Evolutionary conservation across 108 stramenopile species (phyloP), one percentile per base, ranked within the genome.

Genomic region (Cyclotella atomus): DNA sequence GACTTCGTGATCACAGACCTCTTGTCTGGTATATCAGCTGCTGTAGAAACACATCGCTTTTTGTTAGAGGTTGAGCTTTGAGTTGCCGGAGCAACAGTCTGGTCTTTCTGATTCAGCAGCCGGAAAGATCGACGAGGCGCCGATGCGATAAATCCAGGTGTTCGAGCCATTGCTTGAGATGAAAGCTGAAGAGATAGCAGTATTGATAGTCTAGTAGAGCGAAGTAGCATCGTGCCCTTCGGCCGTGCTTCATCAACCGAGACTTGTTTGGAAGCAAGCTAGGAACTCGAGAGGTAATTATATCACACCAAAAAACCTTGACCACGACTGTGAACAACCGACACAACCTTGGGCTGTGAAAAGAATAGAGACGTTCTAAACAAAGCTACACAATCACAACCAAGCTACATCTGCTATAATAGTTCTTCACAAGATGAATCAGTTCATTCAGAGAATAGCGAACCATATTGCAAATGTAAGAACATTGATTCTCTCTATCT

Each of bases 401-500:
- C n/a, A n/a, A n/a, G n/a, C n/a, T n/a, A n/a, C n/a, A n/a, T n/a
- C n/a, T n/a, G n/a, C n/a, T n/a, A n/a, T n/a, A n/a, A 55, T 55
- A 25, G 8, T 6, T 44, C 16, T 34, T 8, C n/a, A 1, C 45
- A 56, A 16, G 3, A 73, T 73, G 72, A 73, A 73, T 32, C 89
- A 91, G 80, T 94, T 94, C 62, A 59, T 94, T 49, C 87, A 89
- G 59, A 47, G 92, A 20, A 81, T 94, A 14, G 90, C 79, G 25
- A 91, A 91, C 68, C 89, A 88, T 54, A 76, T 94, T 12, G 92
- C 90, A 23, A 94, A 94, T 75, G 84, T 83, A 33, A 75, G 82
- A 68, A 52, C 59, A 17, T n/a, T 0, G 19, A 14, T 4, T 25
- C 17, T 43, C n/a, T 54, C n/a, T 33, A 35, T 0, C 21, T n/a